These are phyloP conservation scores for Citrus sp. DNA, from an alignment of 345 rosid genomes.

Conservation along the genomic window DNA sequence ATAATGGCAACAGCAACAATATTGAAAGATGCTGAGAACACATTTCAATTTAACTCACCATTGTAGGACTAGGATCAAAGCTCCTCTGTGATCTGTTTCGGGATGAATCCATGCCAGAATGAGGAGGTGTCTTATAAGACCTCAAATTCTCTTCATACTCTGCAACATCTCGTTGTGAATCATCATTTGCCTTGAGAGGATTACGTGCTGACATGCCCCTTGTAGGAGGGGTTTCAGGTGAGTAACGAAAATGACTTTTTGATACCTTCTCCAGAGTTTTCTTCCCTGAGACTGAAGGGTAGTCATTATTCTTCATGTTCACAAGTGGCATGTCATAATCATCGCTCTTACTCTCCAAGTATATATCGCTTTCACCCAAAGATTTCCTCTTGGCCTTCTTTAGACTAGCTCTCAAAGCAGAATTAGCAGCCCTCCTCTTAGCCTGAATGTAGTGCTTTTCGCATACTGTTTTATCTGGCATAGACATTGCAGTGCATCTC, in stretches of 20 bases:
- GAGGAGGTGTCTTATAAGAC: slow-evolving; percentile 49
- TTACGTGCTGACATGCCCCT: slow-evolving; percentile 43
- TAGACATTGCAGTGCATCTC: slow-evolving; percentile 98
- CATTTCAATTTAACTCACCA: slow-evolving; percentile 32
- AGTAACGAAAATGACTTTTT: slow-evolving; percentile 38
- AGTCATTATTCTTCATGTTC: slow-evolving; percentile 36
- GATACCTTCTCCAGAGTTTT: slow-evolving; percentile 47
- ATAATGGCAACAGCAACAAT: neutral
- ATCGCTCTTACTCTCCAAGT: slow-evolving; percentile 68
- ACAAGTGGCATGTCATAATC: slow-evolving; percentile 56
- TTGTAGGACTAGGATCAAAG: slow-evolving; percentile 45
- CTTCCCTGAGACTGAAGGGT: slow-evolving; percentile 34
- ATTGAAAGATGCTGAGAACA: neutral
- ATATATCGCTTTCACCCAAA: slow-evolving; percentile 51
- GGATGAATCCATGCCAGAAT: slow-evolving; percentile 55
- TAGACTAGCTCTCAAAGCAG: slow-evolving; percentile 76
- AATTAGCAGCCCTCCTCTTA: slow-evolving; percentile 91
- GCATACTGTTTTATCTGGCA: slow-evolving; percentile 97
- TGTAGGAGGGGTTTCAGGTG: slow-evolving; percentile 51
- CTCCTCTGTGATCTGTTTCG: slow-evolving; percentile 62
- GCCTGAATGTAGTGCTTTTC: slow-evolving; percentile 97
- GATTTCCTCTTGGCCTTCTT: slow-evolving; percentile 75
- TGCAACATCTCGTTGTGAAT: slow-evolving; percentile 46
- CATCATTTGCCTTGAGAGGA: slow-evolving; percentile 46
- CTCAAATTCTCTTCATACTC: slow-evolving; percentile 60